phyloP scores from a whole-genome alignment of 352 stramenopile genomes.

The Phytophthora syringae region DNA sequence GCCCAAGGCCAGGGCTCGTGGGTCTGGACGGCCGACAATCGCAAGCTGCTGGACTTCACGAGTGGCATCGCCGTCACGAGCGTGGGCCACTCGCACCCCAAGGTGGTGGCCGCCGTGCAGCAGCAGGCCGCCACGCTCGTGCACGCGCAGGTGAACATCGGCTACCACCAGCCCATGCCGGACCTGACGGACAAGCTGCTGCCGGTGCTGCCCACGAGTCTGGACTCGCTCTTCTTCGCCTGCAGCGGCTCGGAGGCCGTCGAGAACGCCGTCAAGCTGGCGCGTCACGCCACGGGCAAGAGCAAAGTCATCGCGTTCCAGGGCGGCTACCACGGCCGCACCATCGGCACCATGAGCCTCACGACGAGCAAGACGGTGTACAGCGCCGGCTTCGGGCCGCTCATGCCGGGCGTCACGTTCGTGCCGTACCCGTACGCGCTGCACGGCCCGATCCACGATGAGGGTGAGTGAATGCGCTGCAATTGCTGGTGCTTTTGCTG shows the following conservation, averaged over 20 bases:
- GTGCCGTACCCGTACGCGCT: conserved; percentile 90
- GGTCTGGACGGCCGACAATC: conserved; percentile 87
- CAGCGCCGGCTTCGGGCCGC: conserved; percentile 84
- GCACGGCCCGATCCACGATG: conserved; percentile 85
- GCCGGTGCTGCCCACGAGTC: conserved; percentile 73
- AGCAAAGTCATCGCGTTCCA: conserved; percentile 93
- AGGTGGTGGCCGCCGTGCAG: conserved; percentile 90
- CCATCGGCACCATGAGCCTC: conserved; percentile 92
- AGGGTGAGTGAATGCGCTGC: conserved; percentile 36
- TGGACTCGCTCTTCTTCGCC: conserved; percentile 92
- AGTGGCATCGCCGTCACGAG: conserved; percentile 94
- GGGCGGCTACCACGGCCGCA: conserved; percentile 93
- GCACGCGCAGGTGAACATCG: conserved; percentile 93
- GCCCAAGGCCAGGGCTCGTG: conserved; percentile 86
- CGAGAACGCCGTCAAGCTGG: conserved; percentile 94
- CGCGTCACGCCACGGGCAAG: conserved; percentile 90
- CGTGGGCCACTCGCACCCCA: conserved; percentile 93
- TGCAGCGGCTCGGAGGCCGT: conserved; percentile 93
- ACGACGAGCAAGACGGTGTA: conserved; percentile 93
- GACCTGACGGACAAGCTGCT: conserved; percentile 88
- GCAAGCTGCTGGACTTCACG: conserved; percentile 93
- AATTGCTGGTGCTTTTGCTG: neutral
- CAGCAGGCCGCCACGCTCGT: conserved; percentile 90
- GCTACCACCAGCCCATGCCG: conserved; percentile 93
- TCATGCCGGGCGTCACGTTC: conserved; percentile 85